A percentile compares a stretch with the other conserved stretches of the same genome.
These are phyloP conservation scores for Saccharomycopsis schoenii DNA, from an alignment of 805 yeast species.

Conservation along the genomic window DNA sequence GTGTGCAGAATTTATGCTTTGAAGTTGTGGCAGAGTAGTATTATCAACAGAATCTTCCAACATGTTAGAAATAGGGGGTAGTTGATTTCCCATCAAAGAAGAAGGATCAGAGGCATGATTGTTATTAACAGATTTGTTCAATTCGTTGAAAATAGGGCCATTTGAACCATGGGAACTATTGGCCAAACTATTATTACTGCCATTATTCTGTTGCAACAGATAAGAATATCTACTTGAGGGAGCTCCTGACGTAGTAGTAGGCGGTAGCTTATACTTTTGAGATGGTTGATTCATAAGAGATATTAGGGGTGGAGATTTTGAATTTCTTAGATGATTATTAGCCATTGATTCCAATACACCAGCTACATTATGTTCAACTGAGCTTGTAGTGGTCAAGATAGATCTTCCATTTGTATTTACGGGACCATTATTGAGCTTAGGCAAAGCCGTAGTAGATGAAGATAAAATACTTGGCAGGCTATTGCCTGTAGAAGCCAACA, in stretches of 20 bases:
- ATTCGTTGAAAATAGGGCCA: slow-evolving; percentile 6
- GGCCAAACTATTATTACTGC: neutral
- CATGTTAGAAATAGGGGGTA: slow-evolving; percentile 2
- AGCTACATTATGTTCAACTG: slow-evolving; percentile 26
- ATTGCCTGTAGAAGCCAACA: slow-evolving; percentile 38
- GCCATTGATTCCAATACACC: slow-evolving; percentile 34
- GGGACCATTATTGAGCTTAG: neutral
- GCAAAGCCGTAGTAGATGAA: neutral
- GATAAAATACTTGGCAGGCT: neutral
- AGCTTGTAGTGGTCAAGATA: slow-evolving; percentile 1
- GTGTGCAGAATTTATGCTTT: neutral
- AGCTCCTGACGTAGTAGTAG: neutral
- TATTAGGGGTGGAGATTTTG: neutral
- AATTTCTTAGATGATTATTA: slow-evolving; percentile 14
- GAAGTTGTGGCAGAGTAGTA: neutral
- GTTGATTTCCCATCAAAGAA: neutral
- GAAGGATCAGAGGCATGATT: neutral
- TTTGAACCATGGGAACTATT: neutral
- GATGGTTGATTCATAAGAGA: slow-evolving; percentile 21
- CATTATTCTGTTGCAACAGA: neutral
- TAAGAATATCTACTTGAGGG: neutral
- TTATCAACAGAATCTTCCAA: neutral
- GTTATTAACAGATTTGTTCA: neutral
- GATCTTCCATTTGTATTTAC: neutral
- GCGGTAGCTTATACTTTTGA: neutral